Evolutionary conservation across 2,329 filamentous ascomycete species (phyloP).

Genomic region (Aspergillus amoenus): DNA sequence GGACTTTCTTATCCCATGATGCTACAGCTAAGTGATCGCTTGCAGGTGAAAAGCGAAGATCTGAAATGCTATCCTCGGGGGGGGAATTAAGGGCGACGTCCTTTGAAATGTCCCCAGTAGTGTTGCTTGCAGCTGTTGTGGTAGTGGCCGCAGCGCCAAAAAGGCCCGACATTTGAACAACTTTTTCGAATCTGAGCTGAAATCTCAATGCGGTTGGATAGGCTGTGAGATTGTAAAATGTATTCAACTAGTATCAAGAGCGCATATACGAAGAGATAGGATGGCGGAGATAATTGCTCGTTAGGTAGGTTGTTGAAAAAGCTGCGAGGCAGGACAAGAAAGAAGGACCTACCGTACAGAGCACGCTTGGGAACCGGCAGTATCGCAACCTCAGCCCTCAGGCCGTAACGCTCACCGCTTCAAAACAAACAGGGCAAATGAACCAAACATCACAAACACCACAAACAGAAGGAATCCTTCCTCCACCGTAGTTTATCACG

Average conservation of each 20-base stretch:
- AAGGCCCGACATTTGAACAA: conserved; percentile 41
- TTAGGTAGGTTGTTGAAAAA: background rate
- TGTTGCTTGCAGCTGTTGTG: conserved; percentile 58
- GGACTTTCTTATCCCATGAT: conserved; percentile 97
- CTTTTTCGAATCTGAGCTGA: conserved; percentile 10
- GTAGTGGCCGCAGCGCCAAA: conserved; percentile 57
- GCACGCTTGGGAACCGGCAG: conserved; percentile 3
- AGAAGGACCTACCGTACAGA: background rate
- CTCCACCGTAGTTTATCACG: too few relatives aligned
- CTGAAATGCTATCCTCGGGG: conserved; percentile 86
- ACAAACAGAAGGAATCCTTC: background rate
- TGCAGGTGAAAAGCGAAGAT: conserved; percentile 75
- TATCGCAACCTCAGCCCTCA: background rate
- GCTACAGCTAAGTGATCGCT: conserved; percentile 82
- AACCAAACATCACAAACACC: background rate
- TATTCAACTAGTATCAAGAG: background rate
- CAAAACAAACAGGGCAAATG: conserved; percentile 4
- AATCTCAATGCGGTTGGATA: background rate
- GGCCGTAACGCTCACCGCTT: too few relatives aligned
- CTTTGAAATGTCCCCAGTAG: conserved; percentile 85
- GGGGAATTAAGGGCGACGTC: conserved; percentile 77
- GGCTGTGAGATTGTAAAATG: background rate
- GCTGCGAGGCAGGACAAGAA: background rate
- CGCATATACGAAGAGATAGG: background rate
- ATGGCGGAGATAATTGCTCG: background rate